Base-by-base conservation (phyloP, 2,329 filamentous ascomycete genomes). In the Paramyrothecium sp. region DNA sequence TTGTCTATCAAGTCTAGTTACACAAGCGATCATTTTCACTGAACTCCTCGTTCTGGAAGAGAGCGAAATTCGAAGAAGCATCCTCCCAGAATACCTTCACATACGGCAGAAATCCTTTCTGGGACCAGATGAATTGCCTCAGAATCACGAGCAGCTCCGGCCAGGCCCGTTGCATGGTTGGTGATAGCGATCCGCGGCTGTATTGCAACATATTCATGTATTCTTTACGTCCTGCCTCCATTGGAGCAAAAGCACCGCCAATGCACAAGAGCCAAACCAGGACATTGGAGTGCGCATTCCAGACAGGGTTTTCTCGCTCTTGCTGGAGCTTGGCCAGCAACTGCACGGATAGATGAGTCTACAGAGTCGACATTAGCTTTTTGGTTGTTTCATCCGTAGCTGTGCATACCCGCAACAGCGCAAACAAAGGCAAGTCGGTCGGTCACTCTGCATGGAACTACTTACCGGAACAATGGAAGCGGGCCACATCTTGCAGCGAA, bases 401-500 rank as follows among this genome's bases (percentile, higher is more conserved):
- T n/a, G n/a, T n/a, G n/a, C n/a, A n/a, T n/a, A n/a, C n/a, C n/a
- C n/a, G n/a, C n/a, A n/a, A n/a, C n/a, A n/a, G n/a, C n/a, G n/a
- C n/a, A n/a, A n/a, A n/a, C n/a, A n/a, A n/a, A n/a, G n/a, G n/a
- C n/a, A n/a, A n/a, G n/a, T n/a, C n/a, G n/a, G n/a, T n/a, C n/a
- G n/a, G n/a, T 44, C 38, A 19, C 38, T 4, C 13, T 17, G 38
- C 38, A 19, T 44, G 13, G 13, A 44, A 44, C 38, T 16, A 60
- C 75, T 58, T 62, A 78, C 76, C 0, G 76, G 76, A 57, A 79
- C 71, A 0, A 70, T 63, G 12, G 66, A 71, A 26, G 65, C 63
- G 17, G 69, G 64, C 76, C 76, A 79, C 3, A 75, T 23, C 34
- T 67, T 77, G 58, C 76, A 78, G 47, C 76, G 67, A 0, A 78